Evolutionary conservation across 177 flowering plant genomes (phyloP).

Genomic region (Telopea speciosissima): DNA sequence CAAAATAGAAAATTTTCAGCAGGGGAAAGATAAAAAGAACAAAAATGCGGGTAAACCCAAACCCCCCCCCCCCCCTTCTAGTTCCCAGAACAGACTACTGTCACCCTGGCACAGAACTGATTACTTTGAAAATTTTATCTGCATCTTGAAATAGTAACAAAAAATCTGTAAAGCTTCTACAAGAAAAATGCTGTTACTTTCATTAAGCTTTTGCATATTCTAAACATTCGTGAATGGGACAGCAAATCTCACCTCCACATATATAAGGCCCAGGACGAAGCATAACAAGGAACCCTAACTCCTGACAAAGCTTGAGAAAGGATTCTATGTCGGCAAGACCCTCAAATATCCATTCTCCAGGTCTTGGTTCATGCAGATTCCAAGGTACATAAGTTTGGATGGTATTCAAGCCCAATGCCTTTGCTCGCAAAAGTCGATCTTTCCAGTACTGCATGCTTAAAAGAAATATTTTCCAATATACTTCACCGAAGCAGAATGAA

Average conservation of each 20-base stretch:
- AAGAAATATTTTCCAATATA: neutral
- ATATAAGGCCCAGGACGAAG: constrained; percentile 97
- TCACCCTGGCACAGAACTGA: neutral
- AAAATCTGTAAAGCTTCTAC: neutral
- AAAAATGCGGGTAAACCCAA: neutral
- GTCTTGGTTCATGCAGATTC: constrained; percentile 89
- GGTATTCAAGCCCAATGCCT: constrained; percentile 95
- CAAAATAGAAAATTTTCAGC: neutral
- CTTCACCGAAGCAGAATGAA: neutral
- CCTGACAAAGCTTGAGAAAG: constrained; percentile 75
- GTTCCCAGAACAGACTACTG: neutral
- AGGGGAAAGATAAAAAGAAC: neutral
- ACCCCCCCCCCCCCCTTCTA: too few relatives aligned
- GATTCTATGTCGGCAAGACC: constrained; percentile 75
- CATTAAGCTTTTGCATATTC: neutral
- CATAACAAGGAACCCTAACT: constrained; percentile 78
- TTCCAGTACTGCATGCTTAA: constrained; percentile 76
- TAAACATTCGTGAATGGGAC: neutral
- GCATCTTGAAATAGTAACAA: neutral
- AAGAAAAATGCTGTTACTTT: neutral
- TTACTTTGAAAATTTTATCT: neutral
- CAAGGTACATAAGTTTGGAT: constrained; percentile 97
- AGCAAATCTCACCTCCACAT: constrained; percentile 65
- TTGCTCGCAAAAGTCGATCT: constrained; percentile 87
- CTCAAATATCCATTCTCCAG: constrained; percentile 59